Base-by-base conservation (phyloP, 2,329 filamentous ascomycete genomes). In the Fonsecaea pedrosoi region DNA sequence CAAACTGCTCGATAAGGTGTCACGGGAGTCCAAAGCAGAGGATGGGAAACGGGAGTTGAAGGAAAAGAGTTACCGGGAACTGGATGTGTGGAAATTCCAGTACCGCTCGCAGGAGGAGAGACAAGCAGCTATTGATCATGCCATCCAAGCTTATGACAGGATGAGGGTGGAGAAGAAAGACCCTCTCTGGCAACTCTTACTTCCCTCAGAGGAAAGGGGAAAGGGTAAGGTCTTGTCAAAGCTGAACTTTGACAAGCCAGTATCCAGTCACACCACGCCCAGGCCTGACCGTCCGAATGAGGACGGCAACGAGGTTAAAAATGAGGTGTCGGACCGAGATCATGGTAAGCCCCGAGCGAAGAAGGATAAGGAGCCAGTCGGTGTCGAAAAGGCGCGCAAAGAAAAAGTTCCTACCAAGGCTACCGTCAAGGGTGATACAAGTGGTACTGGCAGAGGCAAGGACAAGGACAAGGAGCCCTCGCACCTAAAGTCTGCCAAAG, bases 91-190 rank as follows among this genome's bases (percentile, higher is more conserved):
- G 81, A 84, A 82, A 7, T 89, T 89, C 73, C 81, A 81, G 12
- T 90, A 89, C 75, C 82, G 81, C 34, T 82, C 78, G 42, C 74
- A 82, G 55, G 82, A 85, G 55, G 85, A 89, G 64, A 82, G 87
- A 18, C 80, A 88, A 68, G 78, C 83, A 61, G 87, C 86, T 34
- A 86, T 89, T 72, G 84, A 88, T 69, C 85, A 85, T 76, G 86
- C 87, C 62, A 84, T 89, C 72, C 84, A 83, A 61, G 86, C 87
- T 53, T 89, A 86, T 75, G 87, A 90, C 76, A 83, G 87, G 61
- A 81, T 86, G 77, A 82, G 87, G 34, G 78, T 89, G 18, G 83
- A 84, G 6, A 85, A 85, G 69, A 82, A 84, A 42, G 87, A 89
- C 73, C 84, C 84, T 73, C 77, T 86, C 21, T 90, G 87, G 87